Percentiles rank a stretch among this genome's conserved stretches.
Evolutionary conservation across 257 asterid species (phyloP).

Genomic region (Solanum dulcamara): DNA sequence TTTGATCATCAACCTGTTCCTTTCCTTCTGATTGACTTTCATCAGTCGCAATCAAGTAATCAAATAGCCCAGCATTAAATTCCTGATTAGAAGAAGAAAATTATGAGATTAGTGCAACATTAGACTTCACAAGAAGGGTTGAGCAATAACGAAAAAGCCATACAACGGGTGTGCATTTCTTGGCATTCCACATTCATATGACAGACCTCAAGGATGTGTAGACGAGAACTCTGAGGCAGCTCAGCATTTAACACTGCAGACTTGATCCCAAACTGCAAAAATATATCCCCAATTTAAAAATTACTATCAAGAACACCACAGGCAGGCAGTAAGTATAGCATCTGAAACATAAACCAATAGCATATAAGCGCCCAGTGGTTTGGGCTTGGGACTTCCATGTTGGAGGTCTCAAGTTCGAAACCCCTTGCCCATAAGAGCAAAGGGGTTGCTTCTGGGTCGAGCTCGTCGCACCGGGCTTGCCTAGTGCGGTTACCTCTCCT

Average conservation of each 20-base stretch:
- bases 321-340: not conserved
- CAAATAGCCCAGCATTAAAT: constrained; percentile 93
- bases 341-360: not conserved
- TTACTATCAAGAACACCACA: not conserved
- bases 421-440: too few relatives aligned
- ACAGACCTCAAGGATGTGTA: constrained; percentile 83
- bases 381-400: too few relatives aligned
- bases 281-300: not conserved
- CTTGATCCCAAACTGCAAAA: constrained; percentile 79
- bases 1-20: constrained; percentile 36
- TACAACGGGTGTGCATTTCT: not conserved
- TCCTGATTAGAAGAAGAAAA: constrained; percentile 33
- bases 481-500: too few relatives aligned
- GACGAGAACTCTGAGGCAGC: constrained; percentile 94
- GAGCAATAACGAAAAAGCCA: not conserved
- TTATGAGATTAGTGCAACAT: not conserved
- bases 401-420: too few relatives aligned
- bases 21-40: constrained; percentile 34
- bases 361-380: not conserved
- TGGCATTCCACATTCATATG: not conserved
- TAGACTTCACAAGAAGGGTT: not conserved
- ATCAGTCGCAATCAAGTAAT: constrained; percentile 86
- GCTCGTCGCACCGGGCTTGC: too few relatives aligned
- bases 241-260: constrained; percentile 91
- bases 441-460: too few relatives aligned